Base-by-base conservation (phyloP, 2,329 filamentous ascomycete species). In the Aspergillus ochraceoroseus region DNA sequence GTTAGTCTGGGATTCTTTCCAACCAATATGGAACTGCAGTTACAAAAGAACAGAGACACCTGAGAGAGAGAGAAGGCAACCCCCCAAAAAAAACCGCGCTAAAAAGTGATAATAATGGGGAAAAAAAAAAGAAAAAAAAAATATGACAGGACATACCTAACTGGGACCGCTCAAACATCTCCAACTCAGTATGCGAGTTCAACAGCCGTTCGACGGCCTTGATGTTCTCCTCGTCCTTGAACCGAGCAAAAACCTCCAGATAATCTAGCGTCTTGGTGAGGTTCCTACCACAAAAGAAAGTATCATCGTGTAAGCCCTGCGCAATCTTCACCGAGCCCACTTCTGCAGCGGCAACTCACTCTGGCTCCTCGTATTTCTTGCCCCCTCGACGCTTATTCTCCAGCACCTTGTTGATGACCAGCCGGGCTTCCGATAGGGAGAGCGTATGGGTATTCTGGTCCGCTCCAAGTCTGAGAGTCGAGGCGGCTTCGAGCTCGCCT, bases 191-290 rank as follows among this genome's bases (percentile, higher is more conserved):
- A 60, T 87, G 84, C 43, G 83, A 78, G 52, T 85, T 85, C 49
- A 95, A 76, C 55, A 95, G 72, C 44, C 87, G 80, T 67, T 94
- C 88, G 20, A 96, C 87, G n/a, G 87, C 86, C 69, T 95, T 86
- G 59, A 95, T 85, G 53, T 92, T 92, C 65, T 94, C 87, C 64
- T 90, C 88, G 57, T 89, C 82, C 70, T 95, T 94, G 76, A 96
- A 96, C 23, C 92, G 85, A 12, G 89, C 85, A 68, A 98, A 98
- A 48, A 88, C 82, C 57, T 95, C 88, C 38, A 96, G 80, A 68
- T 98, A 96, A 60, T 89, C 87, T 51, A 88, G 77, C 17, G 90
- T 95, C 65, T 94, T 89, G 48, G 79, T 81, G 41, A 95, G 76
- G 65, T 89, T 88, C 35, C 63, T 68, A 41, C 14, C 8, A 27